phyloP scores from a whole-genome alignment of 108 stramenopile genomes.

The Hondaea fermentalgiana region DNA sequence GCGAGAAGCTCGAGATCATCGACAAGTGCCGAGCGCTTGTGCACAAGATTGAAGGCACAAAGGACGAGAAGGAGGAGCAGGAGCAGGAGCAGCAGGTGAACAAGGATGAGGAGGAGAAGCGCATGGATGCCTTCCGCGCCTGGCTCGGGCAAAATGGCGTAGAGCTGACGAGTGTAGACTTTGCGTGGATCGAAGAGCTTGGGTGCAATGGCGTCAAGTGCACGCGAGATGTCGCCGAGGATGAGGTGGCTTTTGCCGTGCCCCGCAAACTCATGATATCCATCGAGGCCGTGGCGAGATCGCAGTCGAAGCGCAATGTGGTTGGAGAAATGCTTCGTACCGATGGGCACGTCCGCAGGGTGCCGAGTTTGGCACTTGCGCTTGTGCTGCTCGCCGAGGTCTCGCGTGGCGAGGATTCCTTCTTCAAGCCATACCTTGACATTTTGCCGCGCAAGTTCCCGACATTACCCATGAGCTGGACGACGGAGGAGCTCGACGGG shows the following conservation, averaged over 20 bases:
- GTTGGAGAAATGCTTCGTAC: background rate
- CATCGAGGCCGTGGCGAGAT: background rate
- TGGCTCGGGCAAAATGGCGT: background rate
- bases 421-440: background rate
- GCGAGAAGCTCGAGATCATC: background rate
- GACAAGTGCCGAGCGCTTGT: background rate
- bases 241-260: background rate
- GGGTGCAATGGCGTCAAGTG: background rate
- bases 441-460: background rate
- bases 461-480: background rate
- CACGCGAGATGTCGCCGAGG: background rate
- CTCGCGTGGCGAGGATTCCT: background rate
- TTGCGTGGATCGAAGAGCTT: background rate
- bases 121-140: background rate
- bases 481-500: background rate
- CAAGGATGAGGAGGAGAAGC: background rate
- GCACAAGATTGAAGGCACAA: background rate
- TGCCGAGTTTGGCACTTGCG: background rate
- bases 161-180: background rate
- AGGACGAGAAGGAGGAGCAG: background rate
- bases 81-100: background rate
- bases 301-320: background rate
- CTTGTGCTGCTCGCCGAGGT: background rate
- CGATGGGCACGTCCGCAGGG: background rate
- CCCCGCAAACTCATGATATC: constrained; percentile 12